Evolutionary conservation across 2,329 filamentous ascomycete genomes (phyloP), one percentile per base, ranked within the genome.

Genomic region (Fusarium odoratissimum): DNA sequence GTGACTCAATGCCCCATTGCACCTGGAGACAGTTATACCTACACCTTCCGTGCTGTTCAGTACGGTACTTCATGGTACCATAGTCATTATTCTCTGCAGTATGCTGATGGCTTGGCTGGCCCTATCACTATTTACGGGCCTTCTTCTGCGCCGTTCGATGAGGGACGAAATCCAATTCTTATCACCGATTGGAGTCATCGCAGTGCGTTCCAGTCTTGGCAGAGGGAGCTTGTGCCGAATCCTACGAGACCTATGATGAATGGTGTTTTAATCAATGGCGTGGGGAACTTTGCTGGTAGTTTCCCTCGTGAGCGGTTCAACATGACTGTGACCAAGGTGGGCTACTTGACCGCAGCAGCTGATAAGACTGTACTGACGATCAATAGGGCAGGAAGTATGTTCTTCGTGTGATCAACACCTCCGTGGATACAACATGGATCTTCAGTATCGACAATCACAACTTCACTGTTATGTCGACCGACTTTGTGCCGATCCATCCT

Each of bases 41-140:
- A 74, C 23, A 67, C 58, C 3, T 72, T 73, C 55, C 58, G 60
- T 10, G 72, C 68, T 1, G 23, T 51, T 0, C 71, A 74, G 31
- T 74, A 74, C 38, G 71, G 71, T 41, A 62, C 46, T 3, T 65
- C 72, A 2, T 74, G 72, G 71, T 74, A 74, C 19, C 71, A 74
- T 30, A 74, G 71, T 19, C 72, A 74, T 41, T 74, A 74, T 45
- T 70, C 44, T 17, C 56, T 74, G 33, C 72, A 74, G 56, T 73
- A 73, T 28, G 72, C 64, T 17, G 58, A 74, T 42, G 72, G 72
- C n/a, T 55, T 74, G 46, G 66, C 67, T 17, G 72, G 72, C 4
- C 71, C 71, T 1, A 56, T 74, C n/a, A 65, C 72, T 10, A 70
- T 73, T 3, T 56, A 67, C 16, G 71, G 71, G 9, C 71, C 71